These are phyloP conservation scores for Coriaria nepalensis DNA, from an alignment of 306 rosid genomes.

Conservation along the genomic window DNA sequence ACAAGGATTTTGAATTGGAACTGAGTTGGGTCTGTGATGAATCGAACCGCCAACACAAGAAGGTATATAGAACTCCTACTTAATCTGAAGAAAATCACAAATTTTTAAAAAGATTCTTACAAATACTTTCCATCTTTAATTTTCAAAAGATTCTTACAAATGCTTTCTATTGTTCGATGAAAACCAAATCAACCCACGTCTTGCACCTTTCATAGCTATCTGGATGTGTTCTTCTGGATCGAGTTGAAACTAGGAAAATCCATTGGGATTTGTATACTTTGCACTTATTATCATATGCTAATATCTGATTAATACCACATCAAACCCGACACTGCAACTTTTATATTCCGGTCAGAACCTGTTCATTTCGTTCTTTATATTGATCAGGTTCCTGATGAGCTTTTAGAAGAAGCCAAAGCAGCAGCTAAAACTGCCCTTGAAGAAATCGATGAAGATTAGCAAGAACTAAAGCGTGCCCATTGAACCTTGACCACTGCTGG, in stretches of 20 bases:
- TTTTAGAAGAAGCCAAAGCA: slow-evolving; percentile 70
- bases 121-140: not conserved
- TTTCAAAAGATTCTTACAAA: not conserved
- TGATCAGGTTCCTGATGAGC: slow-evolving; percentile 67
- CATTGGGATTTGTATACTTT: too few relatives aligned
- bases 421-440: slow-evolving; percentile 92
- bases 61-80: slow-evolving; percentile 30
- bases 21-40: slow-evolving; percentile 99
- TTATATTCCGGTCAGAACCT: not conserved
- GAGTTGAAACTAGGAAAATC: too few relatives aligned
- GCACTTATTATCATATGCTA: too few relatives aligned
- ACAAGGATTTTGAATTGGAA: slow-evolving; percentile 88
- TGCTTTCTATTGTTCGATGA: not conserved
- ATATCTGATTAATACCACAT: too few relatives aligned
- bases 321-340: not conserved
- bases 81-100: too few relatives aligned
- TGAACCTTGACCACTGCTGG: not conserved
- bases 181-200: too few relatives aligned
- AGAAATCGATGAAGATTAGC: slow-evolving; percentile 98
- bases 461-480: slow-evolving; percentile 1
- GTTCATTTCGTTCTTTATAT: not conserved
- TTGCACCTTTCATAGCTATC: not conserved
- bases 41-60: slow-evolving; percentile 81
- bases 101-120: not conserved
- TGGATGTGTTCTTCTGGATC: not conserved